Evolutionary conservation across 2,329 filamentous ascomycete genomes (phyloP).

Genomic region (Colletotrichum gloeosporioides): DNA sequence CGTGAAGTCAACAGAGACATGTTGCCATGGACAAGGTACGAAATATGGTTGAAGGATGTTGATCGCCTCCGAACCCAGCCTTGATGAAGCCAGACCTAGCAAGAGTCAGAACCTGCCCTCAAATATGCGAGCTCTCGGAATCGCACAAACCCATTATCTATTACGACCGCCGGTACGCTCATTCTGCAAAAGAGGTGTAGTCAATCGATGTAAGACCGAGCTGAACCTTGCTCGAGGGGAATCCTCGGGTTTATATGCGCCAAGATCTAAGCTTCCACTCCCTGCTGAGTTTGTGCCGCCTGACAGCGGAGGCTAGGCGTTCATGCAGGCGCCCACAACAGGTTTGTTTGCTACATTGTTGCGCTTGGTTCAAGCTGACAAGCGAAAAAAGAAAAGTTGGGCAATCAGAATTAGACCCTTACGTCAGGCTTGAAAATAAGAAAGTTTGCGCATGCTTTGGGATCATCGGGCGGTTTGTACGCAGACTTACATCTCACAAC

Average conservation of each 20-base stretch:
- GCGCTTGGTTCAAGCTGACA: neutral
- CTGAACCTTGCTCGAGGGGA: neutral
- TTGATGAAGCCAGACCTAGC: neutral
- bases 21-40: neutral
- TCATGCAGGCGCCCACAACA: neutral
- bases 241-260: neutral
- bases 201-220: neutral
- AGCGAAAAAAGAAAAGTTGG: neutral
- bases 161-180: neutral
- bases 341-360: neutral
- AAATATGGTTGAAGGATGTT: neutral
- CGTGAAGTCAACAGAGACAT: neutral
- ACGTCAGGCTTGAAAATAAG: neutral
- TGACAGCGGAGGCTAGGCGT: neutral
- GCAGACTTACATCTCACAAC: neutral
- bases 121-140: no score
- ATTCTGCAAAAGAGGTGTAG: neutral
- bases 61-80: neutral
- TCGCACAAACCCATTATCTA: neutral
- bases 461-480: neutral
- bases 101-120: accelerated
- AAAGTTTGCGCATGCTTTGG: neutral
- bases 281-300: neutral
- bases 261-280: neutral
- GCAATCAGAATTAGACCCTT: neutral